A percentile compares a stretch with the other conserved stretches of the same genome.
Evolutionary conservation across 2,329 filamentous ascomycete species (phyloP).

Genomic region (Meredithiella fracta): DNA sequence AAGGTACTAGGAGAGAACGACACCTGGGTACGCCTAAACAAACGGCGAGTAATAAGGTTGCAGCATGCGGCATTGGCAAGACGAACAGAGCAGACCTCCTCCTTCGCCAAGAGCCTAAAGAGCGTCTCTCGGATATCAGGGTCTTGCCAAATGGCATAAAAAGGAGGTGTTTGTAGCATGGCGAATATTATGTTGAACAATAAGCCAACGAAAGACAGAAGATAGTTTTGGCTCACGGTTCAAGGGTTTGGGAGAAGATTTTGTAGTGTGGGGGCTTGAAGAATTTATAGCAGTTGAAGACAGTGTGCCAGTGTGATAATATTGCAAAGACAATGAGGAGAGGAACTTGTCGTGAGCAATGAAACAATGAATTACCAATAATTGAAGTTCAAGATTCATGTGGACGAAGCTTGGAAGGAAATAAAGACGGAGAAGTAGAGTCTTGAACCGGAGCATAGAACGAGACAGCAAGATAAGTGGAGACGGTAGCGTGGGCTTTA

Average conservation of each 20-base stretch:
- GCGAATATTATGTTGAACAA: conserved; percentile 5
- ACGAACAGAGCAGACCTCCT: conserved; percentile 43
- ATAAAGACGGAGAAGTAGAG: not conserved
- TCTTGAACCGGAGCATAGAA: not conserved
- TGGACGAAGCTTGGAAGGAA: not conserved
- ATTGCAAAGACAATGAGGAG: not conserved
- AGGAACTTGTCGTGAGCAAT: conserved; percentile 1
- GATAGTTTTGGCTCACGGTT: conserved; percentile 6
- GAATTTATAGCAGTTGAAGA: not conserved
- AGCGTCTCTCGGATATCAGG: conserved; percentile 33
- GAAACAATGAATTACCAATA: conserved; percentile 8
- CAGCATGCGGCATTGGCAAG: conserved; percentile 54
- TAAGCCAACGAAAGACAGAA: conserved; percentile 11
- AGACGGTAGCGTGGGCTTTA: not conserved
- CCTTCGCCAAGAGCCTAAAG: conserved; percentile 31
- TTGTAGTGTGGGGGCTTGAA: not conserved
- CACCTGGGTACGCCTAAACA: conserved; percentile 53
- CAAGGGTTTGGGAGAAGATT: not conserved
- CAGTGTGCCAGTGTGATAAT: not conserved
- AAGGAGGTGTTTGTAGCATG: conserved; percentile 21
- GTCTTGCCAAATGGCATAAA: conserved; percentile 40
- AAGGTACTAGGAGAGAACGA: conserved; percentile 62
- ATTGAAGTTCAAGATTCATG: conserved; percentile 4
- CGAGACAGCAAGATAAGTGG: not conserved
- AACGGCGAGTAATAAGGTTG: conserved; percentile 48